Evolutionary conservation across 2,329 filamentous ascomycete species (phyloP), one percentile per base, ranked within the genome.

Genomic region (Whalleya microplaca): DNA sequence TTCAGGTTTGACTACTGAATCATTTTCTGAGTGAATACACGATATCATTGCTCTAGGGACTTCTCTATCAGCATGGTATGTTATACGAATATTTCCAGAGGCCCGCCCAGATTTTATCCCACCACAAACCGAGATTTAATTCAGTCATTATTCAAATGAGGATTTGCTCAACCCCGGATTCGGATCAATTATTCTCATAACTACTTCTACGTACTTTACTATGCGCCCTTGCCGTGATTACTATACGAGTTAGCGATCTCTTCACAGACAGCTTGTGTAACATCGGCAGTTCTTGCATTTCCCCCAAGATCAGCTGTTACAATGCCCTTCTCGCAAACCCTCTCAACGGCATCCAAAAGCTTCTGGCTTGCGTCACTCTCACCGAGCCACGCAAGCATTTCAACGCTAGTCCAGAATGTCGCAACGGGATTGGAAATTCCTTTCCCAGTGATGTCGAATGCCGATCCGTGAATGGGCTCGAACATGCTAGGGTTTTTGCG

Each of bases 381-480:
- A 0, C 83, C 82, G 0, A 86, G 71, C 83, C 83, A 85, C 10
- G 72, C 73, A 23, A 86, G 66, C 83, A 85, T 84, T 67, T 85
- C 83, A 0, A 77, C 76, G 1, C 80, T 82, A 1, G 80, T 83
- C 82, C 83, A 86, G 67, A 86, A 83, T 0, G 83, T 84, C 0
- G 76, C 83, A 0, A 85, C 81, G 0, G 83, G 83, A 57, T 85
- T 85, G 0, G 81, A 80, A 19, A 83, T 66, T 5, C 82, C 82
- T 66, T 82, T 82, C 4, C 82, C 82, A 0, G 80, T 80, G 48
- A 85, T 84, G 58, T 85, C 82, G 58, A 84, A 84, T 0, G 83
- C 83, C 3, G 78, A 82, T 1, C 83, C 83, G 63, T 85, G 82
- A 51, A 86, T 84, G 0, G 83, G 83, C 73, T 86, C 84, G 59